These are phyloP conservation scores for Hansenula sp. DNA, from an alignment of 1,139 yeast species.

Conservation along the genomic window DNA sequence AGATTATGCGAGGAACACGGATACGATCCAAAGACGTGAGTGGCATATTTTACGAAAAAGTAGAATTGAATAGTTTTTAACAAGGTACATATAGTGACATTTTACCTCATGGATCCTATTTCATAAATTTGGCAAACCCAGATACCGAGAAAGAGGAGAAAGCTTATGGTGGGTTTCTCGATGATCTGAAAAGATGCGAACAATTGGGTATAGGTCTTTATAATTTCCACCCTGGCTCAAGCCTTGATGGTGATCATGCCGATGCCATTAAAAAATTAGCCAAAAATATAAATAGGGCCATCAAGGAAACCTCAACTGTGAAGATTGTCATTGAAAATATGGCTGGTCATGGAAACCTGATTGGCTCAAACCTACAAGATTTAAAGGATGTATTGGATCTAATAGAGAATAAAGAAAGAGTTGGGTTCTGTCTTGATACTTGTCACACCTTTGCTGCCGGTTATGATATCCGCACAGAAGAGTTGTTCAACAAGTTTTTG, in stretches of 20 bases:
- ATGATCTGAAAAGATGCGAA: constrained; percentile 86
- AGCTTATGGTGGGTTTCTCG: constrained; percentile 76
- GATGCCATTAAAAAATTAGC: constrained; percentile 70
- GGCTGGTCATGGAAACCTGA: constrained; percentile 95
- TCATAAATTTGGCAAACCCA: constrained; percentile 90
- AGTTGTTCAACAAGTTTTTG: constrained; percentile 66
- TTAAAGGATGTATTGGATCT: constrained; percentile 67
- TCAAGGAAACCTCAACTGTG: constrained; percentile 67
- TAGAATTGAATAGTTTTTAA: not conserved
- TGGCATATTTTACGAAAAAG: too few species aligned
- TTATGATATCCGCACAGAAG: constrained; percentile 68
- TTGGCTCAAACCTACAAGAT: constrained; percentile 81
- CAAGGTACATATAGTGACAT: constrained; percentile 45
- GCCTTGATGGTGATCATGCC: constrained; percentile 66
- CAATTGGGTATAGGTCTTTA: constrained; percentile 77
- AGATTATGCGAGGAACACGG: constrained; percentile 55
- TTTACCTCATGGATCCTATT: constrained; percentile 92
- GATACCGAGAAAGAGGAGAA: constrained; percentile 74
- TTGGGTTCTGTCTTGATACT: constrained; percentile 94
- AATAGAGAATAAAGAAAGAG: constrained; percentile 72
- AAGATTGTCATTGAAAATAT: constrained; percentile 91
- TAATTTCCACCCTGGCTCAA: constrained; percentile 95
- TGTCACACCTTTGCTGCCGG: constrained; percentile 98
- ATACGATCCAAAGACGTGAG: constrained; percentile 58
- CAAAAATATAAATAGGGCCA: constrained; percentile 72